Conservation (phyloP, 2,329 filamentous ascomycete genomes). For the Paramyrothecium roridum region DNA sequence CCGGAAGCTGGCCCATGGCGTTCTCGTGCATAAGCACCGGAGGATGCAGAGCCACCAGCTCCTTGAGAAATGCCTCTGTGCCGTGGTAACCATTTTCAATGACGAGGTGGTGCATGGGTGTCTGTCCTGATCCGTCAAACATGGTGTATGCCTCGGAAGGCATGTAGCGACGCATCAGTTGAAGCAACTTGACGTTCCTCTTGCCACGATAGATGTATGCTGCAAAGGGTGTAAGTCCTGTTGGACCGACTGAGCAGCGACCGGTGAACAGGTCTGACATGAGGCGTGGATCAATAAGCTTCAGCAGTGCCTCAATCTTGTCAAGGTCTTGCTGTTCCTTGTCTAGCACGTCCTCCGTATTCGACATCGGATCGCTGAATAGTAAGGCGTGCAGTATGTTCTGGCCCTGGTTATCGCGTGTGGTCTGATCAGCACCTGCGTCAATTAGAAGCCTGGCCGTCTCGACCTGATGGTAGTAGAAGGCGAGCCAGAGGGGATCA, state of each 20-base stretch:
- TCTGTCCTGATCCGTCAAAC: neutral
- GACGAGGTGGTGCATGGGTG: neutral
- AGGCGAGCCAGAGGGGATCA: conserved; percentile 66
- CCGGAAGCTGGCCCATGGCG: neutral
- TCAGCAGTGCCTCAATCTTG: neutral
- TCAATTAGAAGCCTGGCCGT: conserved; percentile 57
- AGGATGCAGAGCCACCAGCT: neutral
- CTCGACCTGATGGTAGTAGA: conserved; percentile 45
- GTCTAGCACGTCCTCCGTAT: neutral
- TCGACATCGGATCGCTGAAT: conserved; percentile 14
- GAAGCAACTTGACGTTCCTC: neutral
- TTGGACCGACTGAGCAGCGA: neutral
- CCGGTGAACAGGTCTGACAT: neutral
- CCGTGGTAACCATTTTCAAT: neutral
- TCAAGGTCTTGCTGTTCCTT: neutral
- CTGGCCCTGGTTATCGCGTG: conserved; percentile 51
- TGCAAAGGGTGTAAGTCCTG: neutral
- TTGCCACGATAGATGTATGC: neutral
- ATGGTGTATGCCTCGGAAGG: neutral
- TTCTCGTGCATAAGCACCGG: neutral
- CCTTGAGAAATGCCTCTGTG: neutral
- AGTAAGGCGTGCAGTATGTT: conserved; percentile 63
- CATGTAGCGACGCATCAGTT: neutral
- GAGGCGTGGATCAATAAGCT: neutral
- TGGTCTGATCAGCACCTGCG: conserved; percentile 64